A percentile compares a stretch with the other conserved stretches of the same genome.
Conservation (phyloP, 2,329 filamentous ascomycete genomes). For the Colletotrichum coccodes region DNA sequence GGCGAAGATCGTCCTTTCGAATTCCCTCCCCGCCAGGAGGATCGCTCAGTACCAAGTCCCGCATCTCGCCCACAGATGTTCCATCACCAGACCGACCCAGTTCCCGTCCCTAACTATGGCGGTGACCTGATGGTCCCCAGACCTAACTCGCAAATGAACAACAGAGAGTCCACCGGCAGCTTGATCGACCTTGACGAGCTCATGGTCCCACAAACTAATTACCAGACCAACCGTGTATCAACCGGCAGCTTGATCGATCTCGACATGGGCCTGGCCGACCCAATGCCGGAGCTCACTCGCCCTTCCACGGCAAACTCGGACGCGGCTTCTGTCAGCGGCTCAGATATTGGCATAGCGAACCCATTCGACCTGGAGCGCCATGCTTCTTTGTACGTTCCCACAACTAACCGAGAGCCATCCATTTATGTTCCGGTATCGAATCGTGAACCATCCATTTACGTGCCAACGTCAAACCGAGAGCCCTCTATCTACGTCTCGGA, state of each 20-base stretch:
- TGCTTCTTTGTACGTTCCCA: slow-evolving; percentile 61
- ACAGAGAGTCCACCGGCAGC: slow-evolving; percentile 50
- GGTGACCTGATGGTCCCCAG: slow-evolving; percentile 27
- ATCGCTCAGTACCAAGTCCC: slow-evolving; percentile 39
- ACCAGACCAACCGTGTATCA: slow-evolving; percentile 48
- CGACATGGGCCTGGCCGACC: slow-evolving; percentile 64
- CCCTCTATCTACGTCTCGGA: slow-evolving; percentile 71
- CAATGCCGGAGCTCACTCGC: slow-evolving; percentile 59
- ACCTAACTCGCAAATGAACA: slow-evolving; percentile 45
- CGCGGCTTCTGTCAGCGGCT: slow-evolving; percentile 64
- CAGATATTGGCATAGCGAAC: slow-evolving; percentile 64
- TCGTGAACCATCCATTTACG: slow-evolving; percentile 69
- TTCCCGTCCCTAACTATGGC: slow-evolving; percentile 42
- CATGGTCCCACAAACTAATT: slow-evolving; percentile 45
- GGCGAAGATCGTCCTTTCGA: slow-evolving; percentile 35
- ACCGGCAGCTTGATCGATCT: slow-evolving; percentile 62
- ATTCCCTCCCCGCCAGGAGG: slow-evolving; percentile 35
- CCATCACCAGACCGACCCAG: slow-evolving; percentile 63
- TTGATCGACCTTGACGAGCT: slow-evolving; percentile 64
- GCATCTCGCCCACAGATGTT: slow-evolving; percentile 55
- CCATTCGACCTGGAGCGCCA: slow-evolving; percentile 74
- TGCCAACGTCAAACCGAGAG: slow-evolving; percentile 59
- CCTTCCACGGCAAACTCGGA: slow-evolving; percentile 72
- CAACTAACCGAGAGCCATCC: slow-evolving; percentile 61
- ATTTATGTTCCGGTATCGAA: slow-evolving; percentile 62